Evolutionary conservation across 345 rosid species (phyloP).

Genomic region (Rhodomyrtus tomentosa): DNA sequence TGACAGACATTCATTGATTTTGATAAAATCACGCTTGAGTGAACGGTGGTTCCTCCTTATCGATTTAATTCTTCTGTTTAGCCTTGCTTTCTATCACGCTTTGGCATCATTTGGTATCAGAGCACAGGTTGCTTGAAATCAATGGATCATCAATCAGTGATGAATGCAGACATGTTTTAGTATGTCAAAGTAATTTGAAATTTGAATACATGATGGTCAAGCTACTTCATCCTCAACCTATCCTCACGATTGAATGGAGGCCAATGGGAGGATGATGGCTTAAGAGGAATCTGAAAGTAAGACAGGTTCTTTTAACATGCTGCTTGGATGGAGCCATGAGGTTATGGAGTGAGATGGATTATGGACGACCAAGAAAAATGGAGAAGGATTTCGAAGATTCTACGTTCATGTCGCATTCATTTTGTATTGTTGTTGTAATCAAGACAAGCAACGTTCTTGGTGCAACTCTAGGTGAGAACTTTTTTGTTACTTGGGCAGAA

Average conservation of each 20-base stretch:
- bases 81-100: too few relatives aligned
- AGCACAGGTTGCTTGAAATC: too few relatives aligned
- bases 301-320: slow-evolving; percentile 66
- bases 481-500: slow-evolving; percentile 56
- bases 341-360: slow-evolving; percentile 76
- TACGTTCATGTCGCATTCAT: slow-evolving; percentile 17
- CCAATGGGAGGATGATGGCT: slow-evolving; percentile 33
- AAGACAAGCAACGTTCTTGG: slow-evolving; percentile 53
- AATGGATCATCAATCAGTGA: slow-evolving; percentile 15
- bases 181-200: slow-evolving; percentile 30
- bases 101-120: too few relatives aligned
- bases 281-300: slow-evolving; percentile 14
- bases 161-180: slow-evolving; percentile 38
- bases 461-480: slow-evolving; percentile 43
- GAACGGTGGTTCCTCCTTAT: too few relatives aligned
- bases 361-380: slow-evolving; percentile 39
- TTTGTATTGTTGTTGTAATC: slow-evolving; percentile 64
- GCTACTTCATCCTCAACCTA: slow-evolving; percentile 63
- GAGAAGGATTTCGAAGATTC: slow-evolving; percentile 36
- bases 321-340: slow-evolving; percentile 85
- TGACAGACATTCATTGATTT: too few relatives aligned
- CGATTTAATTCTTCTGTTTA: too few relatives aligned
- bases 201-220: slow-evolving; percentile 29
- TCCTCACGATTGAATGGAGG: slow-evolving; percentile 81
- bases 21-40: too few relatives aligned